Base-by-base conservation (phyloP, 371 early-diverging fungal genomes). In the Funneliformis caledonium region DNA sequence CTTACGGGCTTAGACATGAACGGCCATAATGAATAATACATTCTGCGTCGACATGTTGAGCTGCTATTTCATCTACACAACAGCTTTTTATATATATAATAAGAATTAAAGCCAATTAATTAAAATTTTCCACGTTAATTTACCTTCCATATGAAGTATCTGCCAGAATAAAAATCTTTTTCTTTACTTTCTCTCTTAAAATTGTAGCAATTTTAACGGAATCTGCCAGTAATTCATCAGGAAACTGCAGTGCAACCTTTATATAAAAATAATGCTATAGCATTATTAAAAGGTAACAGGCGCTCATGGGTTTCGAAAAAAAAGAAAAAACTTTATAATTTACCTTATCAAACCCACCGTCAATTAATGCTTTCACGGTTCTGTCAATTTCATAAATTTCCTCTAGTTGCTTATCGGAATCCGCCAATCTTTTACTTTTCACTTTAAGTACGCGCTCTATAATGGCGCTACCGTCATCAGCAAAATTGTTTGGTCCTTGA, bases 61-160 rank as follows among this genome's bases (percentile, higher is more conserved):
- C 97, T 31, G 98, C 98, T 1, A 98, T 95, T 82, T 96, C 96
- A 82, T 98, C 98, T 1, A 97, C 96, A 85, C 98, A 98, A 85
- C 98, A 98, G 84, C 97, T 96, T 73, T 14, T 2, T 37, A 37
- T 50, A n/a, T 31, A 56, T 59, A 72, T 37, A 78, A 37, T 1
- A 59, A 9, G 31, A 48, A 74, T 31, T 11, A 73, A 50, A 47
- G 31, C 10, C 9, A 48, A 59, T 56, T 26, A 52, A 45, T 33
- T 31, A 19, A 37, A 62, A 62, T 10, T 37, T 33, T 37, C 26
- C 26, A 67, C 43, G n/a, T 47, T 33, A 45, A 45, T 45, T 80
- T 81, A 92, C 91, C 89, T 90, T 81, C 97, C 97, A 82, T 95
- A 97, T 12, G 97, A 95, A 0, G 98, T 97, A 82, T 98, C 98